These are phyloP conservation scores for Sanghuangporus weigelae DNA, from an alignment of 1,284 basidiomycete genomes.

Conservation along the genomic window DNA sequence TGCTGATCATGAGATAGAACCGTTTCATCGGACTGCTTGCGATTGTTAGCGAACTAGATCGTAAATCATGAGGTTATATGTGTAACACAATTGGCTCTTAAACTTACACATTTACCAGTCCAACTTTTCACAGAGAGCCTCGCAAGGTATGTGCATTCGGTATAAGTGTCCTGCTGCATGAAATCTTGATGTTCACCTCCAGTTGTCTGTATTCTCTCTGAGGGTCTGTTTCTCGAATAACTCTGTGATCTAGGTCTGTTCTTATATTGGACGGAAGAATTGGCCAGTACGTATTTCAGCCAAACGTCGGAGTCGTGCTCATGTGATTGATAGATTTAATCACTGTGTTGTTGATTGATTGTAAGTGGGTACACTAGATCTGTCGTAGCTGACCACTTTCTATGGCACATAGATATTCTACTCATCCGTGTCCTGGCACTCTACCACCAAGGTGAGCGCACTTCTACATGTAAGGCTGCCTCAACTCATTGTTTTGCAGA, in stretches of 20 bases:
- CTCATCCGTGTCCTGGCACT: constrained; percentile 8
- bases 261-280: not conserved
- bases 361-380: not conserved
- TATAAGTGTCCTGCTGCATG: no score
- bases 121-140: not conserved
- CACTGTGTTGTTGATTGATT: not conserved
- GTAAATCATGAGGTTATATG: not conserved
- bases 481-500: no score
- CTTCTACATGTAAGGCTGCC: no score
- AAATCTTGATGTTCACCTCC: no score
- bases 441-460: not conserved
- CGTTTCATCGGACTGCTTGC: not conserved
- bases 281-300: not conserved
- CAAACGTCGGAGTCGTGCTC: not conserved
- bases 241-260: no score
- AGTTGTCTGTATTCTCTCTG: no score
- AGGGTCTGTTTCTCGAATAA: no score
- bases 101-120: not conserved
- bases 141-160: not conserved
- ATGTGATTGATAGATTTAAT: not conserved
- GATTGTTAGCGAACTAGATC: not conserved
- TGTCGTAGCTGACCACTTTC: not conserved
- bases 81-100: not conserved
- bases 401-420: not conserved
- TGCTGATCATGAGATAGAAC: not conserved